phyloP scores from a whole-genome alignment of 176 grass and related monocot genomes.

The Chrysopogon serrulatus region DNA sequence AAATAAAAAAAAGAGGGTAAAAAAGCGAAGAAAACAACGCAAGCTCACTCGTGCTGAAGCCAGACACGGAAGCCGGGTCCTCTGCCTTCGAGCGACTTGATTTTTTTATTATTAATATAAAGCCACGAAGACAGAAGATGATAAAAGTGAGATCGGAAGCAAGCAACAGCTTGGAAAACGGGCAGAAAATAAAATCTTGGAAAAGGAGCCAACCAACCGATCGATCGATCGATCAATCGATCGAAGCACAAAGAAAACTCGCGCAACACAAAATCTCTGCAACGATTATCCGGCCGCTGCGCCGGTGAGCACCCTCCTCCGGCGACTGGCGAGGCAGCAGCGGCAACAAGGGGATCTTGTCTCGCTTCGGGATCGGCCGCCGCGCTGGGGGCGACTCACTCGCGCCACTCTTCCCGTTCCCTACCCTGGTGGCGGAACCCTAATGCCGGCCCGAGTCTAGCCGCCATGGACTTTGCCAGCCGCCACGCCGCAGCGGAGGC shows the following conservation, averaged over 20 bases:
- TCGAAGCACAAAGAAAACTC: neutral
- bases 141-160: slow-evolving; percentile 7
- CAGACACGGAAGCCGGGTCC: neutral
- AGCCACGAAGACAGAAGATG: neutral
- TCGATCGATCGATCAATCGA: neutral
- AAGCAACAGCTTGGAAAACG: slow-evolving; percentile 9
- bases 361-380: slow-evolving; percentile 63
- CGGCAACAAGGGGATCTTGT: slow-evolving; percentile 31
- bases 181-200: neutral
- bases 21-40: neutral
- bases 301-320: neutral
- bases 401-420: slow-evolving; percentile 55
- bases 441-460: slow-evolving; percentile 80
- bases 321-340: slow-evolving; percentile 6
- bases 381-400: slow-evolving; percentile 99
- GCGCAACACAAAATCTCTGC: neutral
- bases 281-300: neutral
- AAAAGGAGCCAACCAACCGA: slow-evolving; percentile 1
- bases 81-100: neutral
- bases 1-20: too few relatives aligned
- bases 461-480: slow-evolving; percentile 88
- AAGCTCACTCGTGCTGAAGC: neutral
- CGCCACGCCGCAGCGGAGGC: slow-evolving; percentile 60
- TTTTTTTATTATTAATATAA: neutral
- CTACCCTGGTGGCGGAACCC: slow-evolving; percentile 39